A percentile compares a stretch with the other conserved stretches of the same genome.
phyloP scores from a whole-genome alignment of 73 alveolate genomes.

The Stentor roeselii region DNA sequence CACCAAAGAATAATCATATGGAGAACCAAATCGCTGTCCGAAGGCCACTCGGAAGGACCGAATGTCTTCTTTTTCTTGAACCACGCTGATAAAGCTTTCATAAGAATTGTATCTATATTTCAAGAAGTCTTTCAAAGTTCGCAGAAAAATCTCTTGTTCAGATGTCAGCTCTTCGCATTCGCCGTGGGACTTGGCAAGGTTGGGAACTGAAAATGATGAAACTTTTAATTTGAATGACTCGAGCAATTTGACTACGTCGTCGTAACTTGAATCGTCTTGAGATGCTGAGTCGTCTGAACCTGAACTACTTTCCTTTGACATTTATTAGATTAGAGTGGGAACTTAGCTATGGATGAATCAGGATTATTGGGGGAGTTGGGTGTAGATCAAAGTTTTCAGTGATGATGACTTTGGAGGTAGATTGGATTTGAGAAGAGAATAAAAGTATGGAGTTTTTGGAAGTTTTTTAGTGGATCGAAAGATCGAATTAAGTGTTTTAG shows the following conservation, averaged over 20 bases:
- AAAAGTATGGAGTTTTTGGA: too few species aligned
- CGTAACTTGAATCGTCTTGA: neutral
- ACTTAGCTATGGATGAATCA: too few species aligned
- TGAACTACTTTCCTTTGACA: neutral
- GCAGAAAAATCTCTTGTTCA: neutral
- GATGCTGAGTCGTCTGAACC: neutral
- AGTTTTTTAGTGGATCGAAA: too few species aligned
- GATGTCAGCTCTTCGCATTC: neutral
- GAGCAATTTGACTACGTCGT: neutral
- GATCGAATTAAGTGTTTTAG: too few species aligned
- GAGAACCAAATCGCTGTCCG: neutral
- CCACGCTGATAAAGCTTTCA: neutral
- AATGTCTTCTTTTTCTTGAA: neutral
- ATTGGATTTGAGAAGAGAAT: too few species aligned
- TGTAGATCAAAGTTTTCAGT: too few species aligned
- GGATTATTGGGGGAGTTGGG: too few species aligned
- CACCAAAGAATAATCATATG: neutral
- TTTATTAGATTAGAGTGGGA: too few species aligned
- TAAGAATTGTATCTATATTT: too few species aligned
- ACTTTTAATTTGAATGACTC: neutral
- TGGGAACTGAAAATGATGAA: neutral
- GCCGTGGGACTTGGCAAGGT: neutral
- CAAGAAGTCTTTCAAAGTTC: neutral
- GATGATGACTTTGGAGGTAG: too few species aligned
- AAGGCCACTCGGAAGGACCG: neutral